phyloP scores from a whole-genome alignment of 352 stramenopile genomes.

The Peronospora destructor region DNA sequence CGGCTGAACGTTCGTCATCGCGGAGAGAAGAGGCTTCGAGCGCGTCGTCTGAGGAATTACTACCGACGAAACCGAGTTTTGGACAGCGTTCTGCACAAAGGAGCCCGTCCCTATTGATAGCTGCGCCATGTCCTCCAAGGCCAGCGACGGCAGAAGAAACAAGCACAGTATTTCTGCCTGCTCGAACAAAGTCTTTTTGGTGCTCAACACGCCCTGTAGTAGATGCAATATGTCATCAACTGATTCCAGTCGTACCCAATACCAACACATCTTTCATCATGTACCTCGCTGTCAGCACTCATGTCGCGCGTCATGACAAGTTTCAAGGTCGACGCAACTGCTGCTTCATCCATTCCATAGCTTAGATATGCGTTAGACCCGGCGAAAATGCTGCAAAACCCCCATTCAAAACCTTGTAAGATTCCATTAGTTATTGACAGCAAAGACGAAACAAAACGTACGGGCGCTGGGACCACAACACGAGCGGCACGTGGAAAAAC shows the following conservation, averaged over 20 bases:
- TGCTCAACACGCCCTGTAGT: conserved; percentile 34
- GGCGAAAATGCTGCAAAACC: conserved; percentile 36
- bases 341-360: conserved; percentile 36
- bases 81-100: conserved; percentile 44
- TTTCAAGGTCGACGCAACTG: conserved; percentile 31
- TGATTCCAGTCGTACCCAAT: background rate
- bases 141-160: conserved; percentile 43
- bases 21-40: conserved; percentile 31
- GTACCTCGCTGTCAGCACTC: conserved; percentile 35
- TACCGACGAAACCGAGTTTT: conserved; percentile 46
- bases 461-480: conserved; percentile 63
- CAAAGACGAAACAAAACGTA: conserved; percentile 28
- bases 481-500: conserved; percentile 47
- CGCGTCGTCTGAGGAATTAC: conserved; percentile 72
- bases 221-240: conserved; percentile 7
- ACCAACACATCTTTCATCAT: conserved; percentile 1
- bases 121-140: conserved; percentile 36
- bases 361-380: conserved; percentile 39
- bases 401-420: background rate
- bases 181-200: conserved; percentile 7
- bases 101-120: conserved; percentile 27
- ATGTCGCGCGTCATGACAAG: conserved; percentile 22
- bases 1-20: conserved; percentile 17
- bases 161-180: conserved; percentile 49
- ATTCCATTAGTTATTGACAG: background rate